These are phyloP conservation scores for Backusella australiensis DNA, from an alignment of 192 early-diverging fungal species.

Conservation along the genomic window DNA sequence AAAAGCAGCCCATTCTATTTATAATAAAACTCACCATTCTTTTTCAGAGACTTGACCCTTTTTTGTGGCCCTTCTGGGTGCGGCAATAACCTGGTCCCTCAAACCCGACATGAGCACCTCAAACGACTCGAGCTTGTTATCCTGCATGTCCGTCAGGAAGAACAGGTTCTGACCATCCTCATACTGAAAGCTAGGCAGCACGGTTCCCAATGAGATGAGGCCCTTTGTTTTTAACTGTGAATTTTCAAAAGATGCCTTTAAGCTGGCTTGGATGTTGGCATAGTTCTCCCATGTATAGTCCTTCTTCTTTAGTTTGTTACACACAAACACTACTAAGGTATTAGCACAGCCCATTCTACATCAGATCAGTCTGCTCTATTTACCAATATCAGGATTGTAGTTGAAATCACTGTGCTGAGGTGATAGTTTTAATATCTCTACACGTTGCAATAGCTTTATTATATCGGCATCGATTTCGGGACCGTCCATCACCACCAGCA, in stretches of 20 bases:
- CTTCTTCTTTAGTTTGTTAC: slow-evolving; percentile 25
- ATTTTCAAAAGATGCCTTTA: slow-evolving; percentile 23
- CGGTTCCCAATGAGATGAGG: slow-evolving; percentile 25
- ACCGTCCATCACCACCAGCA: slow-evolving; percentile 54
- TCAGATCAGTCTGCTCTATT: not conserved
- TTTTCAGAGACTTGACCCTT: slow-evolving; percentile 45
- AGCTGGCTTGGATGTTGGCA: not conserved
- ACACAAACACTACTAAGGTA: slow-evolving; percentile 31
- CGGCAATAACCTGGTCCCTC: slow-evolving; percentile 38
- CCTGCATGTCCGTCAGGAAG: slow-evolving; percentile 25
- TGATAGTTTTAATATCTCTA: slow-evolving; percentile 33
- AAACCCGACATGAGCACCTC: slow-evolving; percentile 23
- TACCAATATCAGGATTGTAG: slow-evolving; percentile 41
- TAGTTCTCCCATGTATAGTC: slow-evolving; percentile 36
- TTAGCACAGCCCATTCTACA: not conserved
- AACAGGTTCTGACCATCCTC: slow-evolving; percentile 27
- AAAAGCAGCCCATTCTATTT: not conserved
- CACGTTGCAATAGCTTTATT: slow-evolving; percentile 25
- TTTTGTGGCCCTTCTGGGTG: slow-evolving; percentile 33
- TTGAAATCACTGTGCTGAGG: slow-evolving; percentile 18
- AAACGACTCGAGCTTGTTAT: slow-evolving; percentile 18
- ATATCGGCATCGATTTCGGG: slow-evolving; percentile 32
- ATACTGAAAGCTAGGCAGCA: slow-evolving; percentile 20
- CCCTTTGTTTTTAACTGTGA: slow-evolving; percentile 37
- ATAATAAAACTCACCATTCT: slow-evolving; percentile 31